These are phyloP conservation scores for Mangifera indica DNA, from an alignment of 345 rosid genomes.

Conservation along the genomic window DNA sequence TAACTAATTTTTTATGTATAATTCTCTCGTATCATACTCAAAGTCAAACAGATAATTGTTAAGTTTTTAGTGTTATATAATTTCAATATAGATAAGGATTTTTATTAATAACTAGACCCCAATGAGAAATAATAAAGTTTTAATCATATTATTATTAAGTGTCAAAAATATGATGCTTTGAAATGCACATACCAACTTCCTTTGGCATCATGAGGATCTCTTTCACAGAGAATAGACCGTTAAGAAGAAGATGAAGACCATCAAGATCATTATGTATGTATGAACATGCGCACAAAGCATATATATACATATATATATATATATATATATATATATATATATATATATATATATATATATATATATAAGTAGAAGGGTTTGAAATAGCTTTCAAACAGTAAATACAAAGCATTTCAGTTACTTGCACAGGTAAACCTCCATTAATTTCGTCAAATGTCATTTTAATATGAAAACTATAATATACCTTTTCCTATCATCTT, in stretches of 20 bases:
- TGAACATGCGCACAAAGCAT: constrained; percentile 16
- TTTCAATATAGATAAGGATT: too few relatives aligned
- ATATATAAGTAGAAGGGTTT: constrained; percentile 31
- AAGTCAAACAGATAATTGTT: not conserved
- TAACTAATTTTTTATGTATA: too few relatives aligned
- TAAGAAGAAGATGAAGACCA: constrained; percentile 12
- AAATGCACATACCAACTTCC: constrained; percentile 20
- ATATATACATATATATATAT: not conserved
- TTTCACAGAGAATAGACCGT: constrained; percentile 20
- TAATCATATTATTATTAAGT: not conserved
- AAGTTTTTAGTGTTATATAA: too few relatives aligned
- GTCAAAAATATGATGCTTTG: not conserved
- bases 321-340: not conserved
- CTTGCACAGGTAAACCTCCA: constrained; percentile 31
- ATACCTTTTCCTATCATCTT: constrained; percentile 20
- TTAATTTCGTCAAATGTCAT: constrained; percentile 27
- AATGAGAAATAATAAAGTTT: too few relatives aligned
- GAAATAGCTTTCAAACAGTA: constrained; percentile 40
- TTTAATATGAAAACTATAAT: constrained; percentile 24
- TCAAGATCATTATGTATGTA: not conserved
- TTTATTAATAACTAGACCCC: too few relatives aligned
- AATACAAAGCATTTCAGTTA: constrained; percentile 33
- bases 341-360: not conserved
- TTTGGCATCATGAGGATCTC: constrained; percentile 1
- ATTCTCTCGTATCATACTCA: too few relatives aligned